phyloP scores from a whole-genome alignment of 257 asterid species.

The Parsonsia alboflavescens region DNA sequence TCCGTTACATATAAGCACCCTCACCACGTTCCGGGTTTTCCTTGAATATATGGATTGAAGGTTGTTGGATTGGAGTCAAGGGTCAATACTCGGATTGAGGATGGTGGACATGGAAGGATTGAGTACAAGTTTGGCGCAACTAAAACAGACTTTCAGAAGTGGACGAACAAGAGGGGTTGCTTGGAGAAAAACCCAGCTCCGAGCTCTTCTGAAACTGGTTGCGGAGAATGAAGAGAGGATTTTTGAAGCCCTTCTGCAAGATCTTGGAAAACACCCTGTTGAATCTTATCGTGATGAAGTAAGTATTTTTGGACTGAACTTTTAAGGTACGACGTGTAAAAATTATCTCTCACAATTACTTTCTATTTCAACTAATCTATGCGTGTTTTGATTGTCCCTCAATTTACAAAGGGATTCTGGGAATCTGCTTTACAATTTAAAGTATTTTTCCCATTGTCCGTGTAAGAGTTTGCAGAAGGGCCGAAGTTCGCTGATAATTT shows the following conservation, averaged over 20 bases:
- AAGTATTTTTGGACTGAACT: not conserved
- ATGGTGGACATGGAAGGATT: constrained; percentile 26
- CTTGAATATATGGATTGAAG: not conserved
- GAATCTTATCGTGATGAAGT: constrained; percentile 95
- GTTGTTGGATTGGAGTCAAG: not conserved
- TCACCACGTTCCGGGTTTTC: not conserved
- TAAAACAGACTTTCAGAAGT: constrained; percentile 46
- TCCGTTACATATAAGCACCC: not conserved
- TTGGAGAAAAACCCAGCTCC: constrained; percentile 83
- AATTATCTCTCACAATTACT: not conserved
- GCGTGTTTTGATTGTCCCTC: not conserved
- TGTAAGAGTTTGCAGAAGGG: not conserved
- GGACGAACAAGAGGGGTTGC: constrained; percentile 58
- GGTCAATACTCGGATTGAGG: not conserved
- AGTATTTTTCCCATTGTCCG: not conserved
- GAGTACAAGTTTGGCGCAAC: constrained; percentile 27
- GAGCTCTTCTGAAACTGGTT: constrained; percentile 49
- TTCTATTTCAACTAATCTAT: not conserved
- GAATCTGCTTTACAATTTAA: not conserved
- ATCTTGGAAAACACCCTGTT: constrained; percentile 80
- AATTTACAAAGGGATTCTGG: not conserved
- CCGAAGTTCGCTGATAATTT: not conserved
- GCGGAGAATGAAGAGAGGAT: constrained; percentile 61
- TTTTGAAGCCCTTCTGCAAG: constrained; percentile 60
- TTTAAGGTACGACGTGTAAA: not conserved